Percentiles rank a stretch among this genome's conserved stretches.
These are phyloP conservation scores for Globisporangium spiculum DNA, from an alignment of 352 stramenopile species.

Conservation along the genomic window DNA sequence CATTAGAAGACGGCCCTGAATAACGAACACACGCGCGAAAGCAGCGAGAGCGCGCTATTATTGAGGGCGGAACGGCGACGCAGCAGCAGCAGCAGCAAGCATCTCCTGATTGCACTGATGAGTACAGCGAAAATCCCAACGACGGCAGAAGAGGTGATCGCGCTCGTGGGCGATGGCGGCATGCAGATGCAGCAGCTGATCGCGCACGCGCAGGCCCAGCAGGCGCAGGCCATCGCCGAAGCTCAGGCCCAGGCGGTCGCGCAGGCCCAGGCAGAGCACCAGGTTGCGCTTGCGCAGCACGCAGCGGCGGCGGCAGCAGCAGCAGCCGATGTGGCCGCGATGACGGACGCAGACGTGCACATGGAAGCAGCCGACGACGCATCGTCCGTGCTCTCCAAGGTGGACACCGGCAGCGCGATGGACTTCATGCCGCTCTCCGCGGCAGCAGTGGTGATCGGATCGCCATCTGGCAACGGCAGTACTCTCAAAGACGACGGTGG, in stretches of 20 bases:
- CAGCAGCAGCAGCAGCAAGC: slow-evolving; percentile 4
- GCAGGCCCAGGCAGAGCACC: slow-evolving; percentile 11
- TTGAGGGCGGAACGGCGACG: slow-evolving; percentile 8
- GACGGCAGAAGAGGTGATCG: slow-evolving; percentile 48
- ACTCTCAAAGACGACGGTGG: background rate
- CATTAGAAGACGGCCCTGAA: slow-evolving; percentile 43
- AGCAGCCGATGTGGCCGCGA: slow-evolving; percentile 1
- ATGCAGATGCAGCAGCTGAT: slow-evolving; percentile 68
- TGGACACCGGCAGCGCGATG: slow-evolving; percentile 11
- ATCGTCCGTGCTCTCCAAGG: slow-evolving; percentile 6
- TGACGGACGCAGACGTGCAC: slow-evolving; percentile 9
- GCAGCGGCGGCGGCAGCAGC: slow-evolving; percentile 2
- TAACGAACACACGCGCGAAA: slow-evolving; percentile 15
- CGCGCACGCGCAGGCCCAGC: slow-evolving; percentile 49
- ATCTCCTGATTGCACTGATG: slow-evolving; percentile 6
- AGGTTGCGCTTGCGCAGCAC: slow-evolving; percentile 23
- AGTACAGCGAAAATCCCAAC: slow-evolving; percentile 42
- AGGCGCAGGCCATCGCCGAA: slow-evolving; percentile 22
- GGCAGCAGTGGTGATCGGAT: slow-evolving; percentile 16
- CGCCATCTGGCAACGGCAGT: slow-evolving; percentile 5
- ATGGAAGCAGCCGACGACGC: slow-evolving; percentile 10
- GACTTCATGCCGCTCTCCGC: slow-evolving; percentile 32
- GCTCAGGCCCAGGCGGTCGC: slow-evolving; percentile 9
- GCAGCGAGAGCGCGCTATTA: slow-evolving; percentile 3
- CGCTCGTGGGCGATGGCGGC: slow-evolving; percentile 39